Percentiles rank a stretch among this genome's conserved stretches.
Evolutionary conservation across 1,284 basidiomycete genomes (phyloP).

Genomic region (Abortiporus biennis): DNA sequence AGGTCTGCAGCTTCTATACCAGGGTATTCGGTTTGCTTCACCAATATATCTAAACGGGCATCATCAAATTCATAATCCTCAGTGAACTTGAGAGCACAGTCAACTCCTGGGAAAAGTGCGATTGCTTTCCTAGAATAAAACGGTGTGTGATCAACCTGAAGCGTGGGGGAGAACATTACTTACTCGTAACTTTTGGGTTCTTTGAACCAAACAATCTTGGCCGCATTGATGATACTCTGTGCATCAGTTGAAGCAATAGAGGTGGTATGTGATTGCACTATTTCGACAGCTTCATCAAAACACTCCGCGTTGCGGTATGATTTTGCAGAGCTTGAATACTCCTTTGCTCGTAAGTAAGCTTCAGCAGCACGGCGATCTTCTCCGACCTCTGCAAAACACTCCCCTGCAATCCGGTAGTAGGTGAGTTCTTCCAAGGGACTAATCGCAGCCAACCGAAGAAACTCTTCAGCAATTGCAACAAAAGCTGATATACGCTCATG

Average conservation of each 20-base stretch:
- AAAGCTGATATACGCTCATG: conserved; percentile 31
- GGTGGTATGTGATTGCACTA: conserved; percentile 30
- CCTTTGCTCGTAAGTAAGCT: conserved; percentile 35
- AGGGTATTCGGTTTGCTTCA: conserved; percentile 34
- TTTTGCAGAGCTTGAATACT: conserved; percentile 39
- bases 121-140: conserved; percentile 40
- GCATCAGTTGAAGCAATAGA: conserved; percentile 29
- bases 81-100: conserved; percentile 53
- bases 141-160: background rate
- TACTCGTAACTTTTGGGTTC: conserved; percentile 39
- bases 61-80: conserved; percentile 49
- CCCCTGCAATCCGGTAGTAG: conserved; percentile 45
- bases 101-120: conserved; percentile 41
- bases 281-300: conserved; percentile 49
- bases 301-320: conserved; percentile 41
- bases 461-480: conserved; percentile 40
- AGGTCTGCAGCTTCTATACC: conserved; percentile 50
- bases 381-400: conserved; percentile 41
- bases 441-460: conserved; percentile 33
- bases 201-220: conserved; percentile 48
- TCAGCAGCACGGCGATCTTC: conserved; percentile 39
- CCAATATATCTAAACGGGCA: conserved; percentile 43
- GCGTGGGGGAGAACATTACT: background rate
- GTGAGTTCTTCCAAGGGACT: conserved; percentile 19
- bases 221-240: conserved; percentile 38